Percentiles rank a stretch among this genome's conserved stretches.
phyloP scores from a whole-genome alignment of 1,284 basidiomycete species.

The Fistulinella cinereoalba region DNA sequence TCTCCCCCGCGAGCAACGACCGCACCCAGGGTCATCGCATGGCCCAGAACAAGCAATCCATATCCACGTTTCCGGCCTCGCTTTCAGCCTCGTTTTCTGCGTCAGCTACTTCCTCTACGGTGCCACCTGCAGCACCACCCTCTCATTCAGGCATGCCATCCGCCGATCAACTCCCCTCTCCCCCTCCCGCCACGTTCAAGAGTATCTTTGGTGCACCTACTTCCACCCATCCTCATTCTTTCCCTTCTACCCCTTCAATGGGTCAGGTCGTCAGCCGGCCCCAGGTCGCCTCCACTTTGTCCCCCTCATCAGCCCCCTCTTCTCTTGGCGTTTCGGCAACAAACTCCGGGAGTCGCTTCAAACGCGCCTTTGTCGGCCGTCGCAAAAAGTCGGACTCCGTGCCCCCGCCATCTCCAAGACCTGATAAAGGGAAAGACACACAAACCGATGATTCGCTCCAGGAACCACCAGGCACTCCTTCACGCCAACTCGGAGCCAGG shows the following conservation, averaged over 20 bases:
- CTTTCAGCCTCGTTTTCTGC: slow-evolving; percentile 44
- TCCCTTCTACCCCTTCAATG: slow-evolving; percentile 37
- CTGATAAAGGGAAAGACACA: slow-evolving; percentile 29
- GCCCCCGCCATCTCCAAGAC: slow-evolving; percentile 25
- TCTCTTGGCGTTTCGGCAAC: slow-evolving; percentile 20
- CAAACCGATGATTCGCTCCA: slow-evolving; percentile 21
- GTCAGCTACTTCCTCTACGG: slow-evolving; percentile 39
- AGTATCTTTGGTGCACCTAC: slow-evolving; percentile 35
- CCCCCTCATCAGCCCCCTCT: slow-evolving; percentile 31
- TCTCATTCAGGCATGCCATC: slow-evolving; percentile 41
- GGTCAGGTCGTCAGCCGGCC: slow-evolving; percentile 40
- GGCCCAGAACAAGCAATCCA: slow-evolving; percentile 35
- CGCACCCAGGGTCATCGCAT: slow-evolving; percentile 27
- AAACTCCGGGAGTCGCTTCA: slow-evolving; percentile 51
- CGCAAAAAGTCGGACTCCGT: slow-evolving; percentile 62
- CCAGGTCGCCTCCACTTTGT: slow-evolving; percentile 26
- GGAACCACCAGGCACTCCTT: slow-evolving; percentile 23
- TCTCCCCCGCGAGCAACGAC: slow-evolving; percentile 25
- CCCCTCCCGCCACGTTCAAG: slow-evolving; percentile 37
- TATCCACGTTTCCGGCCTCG: slow-evolving; percentile 40
- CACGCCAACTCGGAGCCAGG: slow-evolving; percentile 28
- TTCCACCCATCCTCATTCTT: slow-evolving; percentile 36
- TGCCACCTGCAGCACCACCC: slow-evolving; percentile 37
- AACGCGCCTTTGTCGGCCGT: slow-evolving; percentile 59
- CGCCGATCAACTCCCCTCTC: slow-evolving; percentile 42